Conservation (phyloP, 768 basidiomycete genomes). For the Cyclocybe aegerita region DNA sequence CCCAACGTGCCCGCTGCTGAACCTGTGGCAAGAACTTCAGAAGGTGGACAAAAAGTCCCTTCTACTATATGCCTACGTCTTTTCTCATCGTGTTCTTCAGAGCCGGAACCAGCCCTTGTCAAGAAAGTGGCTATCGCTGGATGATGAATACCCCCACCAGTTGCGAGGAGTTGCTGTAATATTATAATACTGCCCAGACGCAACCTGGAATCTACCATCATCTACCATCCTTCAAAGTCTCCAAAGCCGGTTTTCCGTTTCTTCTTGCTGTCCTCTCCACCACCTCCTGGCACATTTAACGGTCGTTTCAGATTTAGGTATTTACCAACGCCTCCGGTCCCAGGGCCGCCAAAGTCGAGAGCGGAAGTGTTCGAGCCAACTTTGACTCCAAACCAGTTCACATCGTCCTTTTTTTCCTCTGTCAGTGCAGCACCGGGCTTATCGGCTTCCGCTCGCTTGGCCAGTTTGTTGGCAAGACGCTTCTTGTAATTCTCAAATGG, state of each 20-base stretch:
- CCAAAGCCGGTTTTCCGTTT: constrained; percentile 87
- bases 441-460: constrained; percentile 49
- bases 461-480: constrained; percentile 77
- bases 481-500: constrained; percentile 93
- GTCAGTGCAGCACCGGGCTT: constrained; percentile 27
- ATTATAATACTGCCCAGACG: not conserved
- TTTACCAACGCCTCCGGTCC: constrained; percentile 70
- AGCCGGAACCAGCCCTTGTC: constrained; percentile 9
- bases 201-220: constrained; percentile 4
- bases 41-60: constrained; percentile 26
- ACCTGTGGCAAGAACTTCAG: constrained; percentile 30
- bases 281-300: constrained; percentile 18
- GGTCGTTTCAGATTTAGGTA: constrained; percentile 65
- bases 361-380: constrained; percentile 51
- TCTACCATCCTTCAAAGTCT: constrained; percentile 82
- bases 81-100: not conserved
- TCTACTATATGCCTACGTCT: not conserved
- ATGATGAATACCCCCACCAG: constrained; percentile 14
- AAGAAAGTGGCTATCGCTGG: constrained; percentile 32
- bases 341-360: constrained; percentile 25
- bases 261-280: constrained; percentile 62
- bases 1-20: constrained; percentile 54
- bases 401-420: constrained; percentile 63
- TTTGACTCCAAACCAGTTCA: constrained; percentile 90
- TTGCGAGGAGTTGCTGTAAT: not conserved